A percentile compares a stretch with the other conserved stretches of the same genome.
Conservation (phyloP, 1,139 yeast genomes). For the Candida pseudoviswanathii region DNA sequence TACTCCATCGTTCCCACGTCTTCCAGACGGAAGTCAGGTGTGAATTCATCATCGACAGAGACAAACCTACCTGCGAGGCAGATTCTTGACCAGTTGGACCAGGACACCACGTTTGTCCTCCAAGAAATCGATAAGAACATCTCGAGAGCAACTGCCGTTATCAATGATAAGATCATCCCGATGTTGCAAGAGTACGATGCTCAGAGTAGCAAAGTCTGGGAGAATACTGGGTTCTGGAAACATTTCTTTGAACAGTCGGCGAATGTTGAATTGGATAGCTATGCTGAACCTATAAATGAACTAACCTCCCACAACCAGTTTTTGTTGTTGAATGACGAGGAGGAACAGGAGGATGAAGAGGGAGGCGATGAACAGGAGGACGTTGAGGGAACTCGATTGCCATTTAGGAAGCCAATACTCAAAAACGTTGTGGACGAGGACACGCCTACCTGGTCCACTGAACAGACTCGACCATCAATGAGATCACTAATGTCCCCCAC, state of each 20-base stretch:
- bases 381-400: slow-evolving; percentile 1
- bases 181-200: slow-evolving; percentile 58
- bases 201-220: slow-evolving; percentile 59
- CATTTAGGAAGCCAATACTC: slow-evolving; percentile 26
- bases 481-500: slow-evolving; percentile 31
- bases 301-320: slow-evolving; percentile 18
- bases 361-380: slow-evolving; percentile 2
- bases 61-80: slow-evolving; percentile 39
- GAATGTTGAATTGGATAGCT: slow-evolving; percentile 61
- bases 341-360: slow-evolving; percentile 14
- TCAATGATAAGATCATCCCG: slow-evolving; percentile 65
- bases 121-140: slow-evolving; percentile 81
- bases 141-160: slow-evolving; percentile 61
- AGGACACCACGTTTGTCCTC: slow-evolving; percentile 73
- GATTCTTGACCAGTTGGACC: slow-evolving; percentile 76
- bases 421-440: slow-evolving; percentile 29
- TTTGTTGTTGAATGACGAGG: slow-evolving; percentile 21
- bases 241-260: slow-evolving; percentile 76
- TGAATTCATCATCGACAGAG: slow-evolving; percentile 17
- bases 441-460: slow-evolving; percentile 45
- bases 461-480: slow-evolving; percentile 22
- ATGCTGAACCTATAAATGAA: slow-evolving; percentile 47
- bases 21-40: slow-evolving; percentile 38
- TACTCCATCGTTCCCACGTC: slow-evolving; percentile 45
- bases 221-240: slow-evolving; percentile 71